Evolutionary conservation across 2,329 filamentous ascomycete genomes (phyloP), one percentile per base, ranked within the genome.

Genomic region (Cadophora malorum): DNA sequence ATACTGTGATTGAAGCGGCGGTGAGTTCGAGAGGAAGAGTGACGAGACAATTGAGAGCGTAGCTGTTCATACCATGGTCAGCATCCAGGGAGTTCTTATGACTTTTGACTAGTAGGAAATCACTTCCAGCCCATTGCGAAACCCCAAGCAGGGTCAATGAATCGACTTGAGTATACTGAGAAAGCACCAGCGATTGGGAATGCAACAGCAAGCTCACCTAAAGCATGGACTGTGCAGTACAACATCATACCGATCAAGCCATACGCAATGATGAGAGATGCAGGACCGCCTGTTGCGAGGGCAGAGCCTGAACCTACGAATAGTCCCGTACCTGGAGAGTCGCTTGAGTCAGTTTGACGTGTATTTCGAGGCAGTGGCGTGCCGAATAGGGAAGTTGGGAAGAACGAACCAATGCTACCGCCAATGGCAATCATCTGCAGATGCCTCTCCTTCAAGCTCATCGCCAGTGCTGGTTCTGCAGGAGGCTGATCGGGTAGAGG

Each of bases 101-200:
- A n/a, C n/a, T n/a, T n/a, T n/a, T n/a, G n/a, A n/a, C n/a, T n/a
- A n/a, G n/a, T n/a, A n/a, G n/a, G n/a, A n/a, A n/a, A n/a, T n/a
- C n/a, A n/a, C 76, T 90, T 96, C 93, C 93, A 97, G 16, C 93
- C 94, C 91, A 97, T 96, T 62, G 93, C 92, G 75, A 97, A 97
- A 0, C 93, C 94, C 93, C 93, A 97, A 0, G 94, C 94, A 0
- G 94, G 94, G 76, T 97, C 94, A 12, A 97, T 79, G 75, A 98
- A 97, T 14, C 95, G 88, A 33, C 93, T 97, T 21, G 94, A 95
- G 81, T 94, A 97, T 6, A 93, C 90, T 0, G 93, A 92, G 78
- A 97, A 97, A 12, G 93, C 96, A 66, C 95, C 95, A 23, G 94
- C 91, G 28, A 97, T 91, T 2, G 94, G 94, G 75, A 94, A 97